Conservation (phyloP, 306 rosid species). For the Ziziphus jujuba region DNA sequence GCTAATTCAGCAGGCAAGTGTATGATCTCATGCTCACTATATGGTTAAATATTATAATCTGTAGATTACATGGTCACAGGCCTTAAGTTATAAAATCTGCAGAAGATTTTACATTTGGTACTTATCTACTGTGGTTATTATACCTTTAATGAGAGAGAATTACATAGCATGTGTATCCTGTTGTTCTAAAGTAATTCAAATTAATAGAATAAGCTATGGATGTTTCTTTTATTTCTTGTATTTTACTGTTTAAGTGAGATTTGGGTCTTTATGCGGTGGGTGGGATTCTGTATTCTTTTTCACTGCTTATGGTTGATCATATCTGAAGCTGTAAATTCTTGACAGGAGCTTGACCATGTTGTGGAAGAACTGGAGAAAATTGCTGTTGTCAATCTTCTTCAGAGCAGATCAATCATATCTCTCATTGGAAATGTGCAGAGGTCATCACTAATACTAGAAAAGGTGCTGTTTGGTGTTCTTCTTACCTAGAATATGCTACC, state of each 20-base stretch:
- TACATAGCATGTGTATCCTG: neutral
- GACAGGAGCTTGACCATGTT: conserved; percentile 92
- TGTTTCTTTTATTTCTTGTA: neutral
- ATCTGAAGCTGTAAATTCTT: conserved; percentile 21
- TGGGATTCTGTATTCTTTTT: neutral
- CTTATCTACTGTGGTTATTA: neutral
- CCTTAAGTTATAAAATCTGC: neutral
- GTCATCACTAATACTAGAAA: conserved; percentile 87
- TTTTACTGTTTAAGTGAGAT: neutral
- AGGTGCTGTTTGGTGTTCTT: conserved; percentile 47
- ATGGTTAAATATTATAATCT: conserved; percentile 6
- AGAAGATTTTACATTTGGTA: neutral
- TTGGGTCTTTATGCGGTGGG: neutral
- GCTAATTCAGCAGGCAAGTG: conserved; percentile 77
- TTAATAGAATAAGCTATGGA: neutral
- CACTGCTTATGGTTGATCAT: conserved; percentile 7
- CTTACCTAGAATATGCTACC: conserved; percentile 6
- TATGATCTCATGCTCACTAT: conserved; percentile 30
- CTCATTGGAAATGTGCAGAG: conserved; percentile 94
- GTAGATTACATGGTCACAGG: neutral
- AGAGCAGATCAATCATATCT: conserved; percentile 86
- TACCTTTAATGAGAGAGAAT: neutral
- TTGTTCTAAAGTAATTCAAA: neutral
- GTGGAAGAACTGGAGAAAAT: conserved; percentile 93
- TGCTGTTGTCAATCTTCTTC: conserved; percentile 88